Base-by-base conservation (phyloP, 2,329 filamentous ascomycete genomes). In the Fusarium armeniacum region DNA sequence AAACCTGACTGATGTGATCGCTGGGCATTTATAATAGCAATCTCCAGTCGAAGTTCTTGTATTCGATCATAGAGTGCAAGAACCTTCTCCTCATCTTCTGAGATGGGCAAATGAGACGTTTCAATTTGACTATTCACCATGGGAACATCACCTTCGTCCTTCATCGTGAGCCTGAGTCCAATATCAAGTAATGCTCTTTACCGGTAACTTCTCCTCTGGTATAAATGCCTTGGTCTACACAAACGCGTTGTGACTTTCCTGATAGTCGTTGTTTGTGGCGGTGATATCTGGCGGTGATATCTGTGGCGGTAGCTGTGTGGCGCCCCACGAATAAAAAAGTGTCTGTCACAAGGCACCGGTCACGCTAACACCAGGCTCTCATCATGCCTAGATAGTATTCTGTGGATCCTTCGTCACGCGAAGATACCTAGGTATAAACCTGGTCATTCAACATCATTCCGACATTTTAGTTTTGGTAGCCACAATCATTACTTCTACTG, bases 51-150 rank as follows among this genome's bases (percentile, higher is more conserved):
- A 45, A 94, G 83, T 76, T 92, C 89, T 74, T 91, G 88, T 28
- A 93, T 82, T 70, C 86, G 86, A 77, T 94, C 90, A 79, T 93
- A 92, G 50, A 94, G 85, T 41, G 88, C 85, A 36, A 96, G 82
- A 30, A 91, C 85, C 68, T 85, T 84, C 73, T 85, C 82, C 79
- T 97, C 93, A 63, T 87, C 84, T 36, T 88, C 84, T 2, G 90
- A 92, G 44, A 95, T 82, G 10, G 85, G 82, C 38, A 89, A 83
- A 62, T 76, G 71, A 20, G 72, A 62, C 30, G 72, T 79, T 78
- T 85, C 82, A 62, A 75, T 68, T 71, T 72, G 44, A 45, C 51
- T 58, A 45, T 71, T 50, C 30, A 51, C 60, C 75, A 78, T 77
- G 72, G 50, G 46, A 30, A 77, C 69, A 49, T 80, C 76, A 24